Conservation (phyloP, 192 early-diverging fungal species). For the Pecoramyces ruminantium region DNA sequence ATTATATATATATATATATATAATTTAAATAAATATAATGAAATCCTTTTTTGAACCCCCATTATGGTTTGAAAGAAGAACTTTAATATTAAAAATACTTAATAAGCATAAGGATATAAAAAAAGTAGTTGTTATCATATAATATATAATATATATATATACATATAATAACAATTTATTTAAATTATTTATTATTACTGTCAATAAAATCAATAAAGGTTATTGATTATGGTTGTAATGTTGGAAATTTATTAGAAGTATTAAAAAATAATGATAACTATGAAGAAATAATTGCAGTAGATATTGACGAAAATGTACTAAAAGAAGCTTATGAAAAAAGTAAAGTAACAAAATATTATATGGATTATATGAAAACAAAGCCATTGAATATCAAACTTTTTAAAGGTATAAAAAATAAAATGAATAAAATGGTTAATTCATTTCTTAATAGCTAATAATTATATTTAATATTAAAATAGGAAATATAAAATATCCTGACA, state of each 20-base stretch:
- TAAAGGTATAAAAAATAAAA: neutral
- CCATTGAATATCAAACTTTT: neutral
- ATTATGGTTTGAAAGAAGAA: neutral
- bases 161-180: too few relatives aligned
- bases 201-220: too few relatives aligned
- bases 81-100: neutral
- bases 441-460: too few relatives aligned
- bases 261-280: neutral
- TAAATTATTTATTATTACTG: too few relatives aligned
- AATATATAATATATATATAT: neutral
- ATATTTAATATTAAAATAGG: too few relatives aligned
- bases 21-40: too few relatives aligned
- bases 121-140: neutral
- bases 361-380: neutral
- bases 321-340: neutral
- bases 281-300: neutral
- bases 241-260: neutral
- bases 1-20: too few relatives aligned
- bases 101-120: neutral
- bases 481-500: neutral
- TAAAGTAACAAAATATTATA: neutral
- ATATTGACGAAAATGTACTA: neutral
- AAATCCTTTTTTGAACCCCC: neutral
- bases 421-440: too few relatives aligned
- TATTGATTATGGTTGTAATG: neutral